Evolutionary conservation across 2,329 filamentous ascomycete species (phyloP), one percentile per base, ranked within the genome.

Genomic region (Trichoderma oligosporum): DNA sequence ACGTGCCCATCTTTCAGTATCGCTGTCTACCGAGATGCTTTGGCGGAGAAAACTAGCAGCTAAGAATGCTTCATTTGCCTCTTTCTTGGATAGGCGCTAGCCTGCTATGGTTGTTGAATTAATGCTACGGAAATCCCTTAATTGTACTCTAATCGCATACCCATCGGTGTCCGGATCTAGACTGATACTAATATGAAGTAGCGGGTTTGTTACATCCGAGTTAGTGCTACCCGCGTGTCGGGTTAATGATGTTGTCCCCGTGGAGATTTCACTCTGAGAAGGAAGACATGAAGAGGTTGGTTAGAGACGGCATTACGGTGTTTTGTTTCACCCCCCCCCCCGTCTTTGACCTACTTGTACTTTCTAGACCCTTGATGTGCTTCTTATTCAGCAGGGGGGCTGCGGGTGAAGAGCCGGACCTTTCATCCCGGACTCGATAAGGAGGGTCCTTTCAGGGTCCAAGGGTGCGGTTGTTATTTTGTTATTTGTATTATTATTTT

Each of bases 381-480:
- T 25, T 20, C 39, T 25, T 54, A 38, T n/a, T 25, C 16, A 36
- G 20, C 20, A 35, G 39, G 51, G 39, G 51, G 51, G 22, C 22
- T n/a, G n/a, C 39, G 51, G 39, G 27, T 36, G 38, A 35, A 35
- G 20, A 54, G 20, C 39, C 51, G 51, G 45, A 29, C 39, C 31
- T 54, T 35, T n/a, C 39, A 45, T 49, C 29, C 33, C 25, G 20
- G 38, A 20, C 20, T 24, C 29, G 20, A 44, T 16, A n/a, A 31
- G 29, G 39, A 54, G 39, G 11, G 39, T 25, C n/a, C 16, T 25
- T 27, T 20, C 22, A 45, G 31, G 39, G 51, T 33, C 29, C 18
- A 54, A 20, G 39, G 39, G 20, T 45, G 27, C 31, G 24, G 39
- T n/a, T 39, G 14, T 25, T 44, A 31, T 36, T 27, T 44, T 31